phyloP scores from a whole-genome alignment of 1,139 yeast species.

The Hemisphaericaspora lyxosophila region DNA sequence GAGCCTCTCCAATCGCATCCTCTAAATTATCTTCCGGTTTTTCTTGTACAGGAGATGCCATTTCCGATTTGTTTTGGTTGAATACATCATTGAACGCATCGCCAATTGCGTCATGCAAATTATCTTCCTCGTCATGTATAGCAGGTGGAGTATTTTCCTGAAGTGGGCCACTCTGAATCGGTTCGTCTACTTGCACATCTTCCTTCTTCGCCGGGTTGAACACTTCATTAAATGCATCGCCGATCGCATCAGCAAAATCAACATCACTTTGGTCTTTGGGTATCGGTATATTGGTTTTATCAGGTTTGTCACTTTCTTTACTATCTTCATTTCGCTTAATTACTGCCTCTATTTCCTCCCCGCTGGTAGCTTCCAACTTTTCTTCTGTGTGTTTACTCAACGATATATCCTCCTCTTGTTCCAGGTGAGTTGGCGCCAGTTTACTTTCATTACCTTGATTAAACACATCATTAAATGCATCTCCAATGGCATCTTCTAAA shows the following conservation, averaged over 20 bases:
- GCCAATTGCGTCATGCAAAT: conserved; percentile 24
- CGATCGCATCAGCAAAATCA: conserved; percentile 23
- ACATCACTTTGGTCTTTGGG: conserved; percentile 15
- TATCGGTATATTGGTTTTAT: too few species aligned
- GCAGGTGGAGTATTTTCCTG: background rate
- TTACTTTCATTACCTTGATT: background rate
- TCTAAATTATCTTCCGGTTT: background rate
- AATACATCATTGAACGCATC: conserved; percentile 18
- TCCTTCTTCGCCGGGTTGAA: background rate
- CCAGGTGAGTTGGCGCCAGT: background rate
- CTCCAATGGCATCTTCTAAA: conserved; percentile 16
- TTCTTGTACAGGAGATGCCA: background rate
- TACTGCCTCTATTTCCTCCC: too few species aligned
- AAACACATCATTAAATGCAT: conserved; percentile 20
- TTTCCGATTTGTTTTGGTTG: background rate
- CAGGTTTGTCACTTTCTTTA: too few species aligned
- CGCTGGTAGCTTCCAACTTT: background rate
- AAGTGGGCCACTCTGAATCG: too few species aligned
- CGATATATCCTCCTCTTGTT: background rate
- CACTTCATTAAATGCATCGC: conserved; percentile 19
- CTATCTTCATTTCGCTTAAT: too few species aligned
- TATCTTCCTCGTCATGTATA: conserved; percentile 7
- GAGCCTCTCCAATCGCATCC: conserved; percentile 18
- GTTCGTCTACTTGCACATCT: background rate
- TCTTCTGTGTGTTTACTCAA: background rate